These are phyloP conservation scores for Elongisporangium senticosum DNA, from an alignment of 352 stramenopile species.

Conservation along the genomic window DNA sequence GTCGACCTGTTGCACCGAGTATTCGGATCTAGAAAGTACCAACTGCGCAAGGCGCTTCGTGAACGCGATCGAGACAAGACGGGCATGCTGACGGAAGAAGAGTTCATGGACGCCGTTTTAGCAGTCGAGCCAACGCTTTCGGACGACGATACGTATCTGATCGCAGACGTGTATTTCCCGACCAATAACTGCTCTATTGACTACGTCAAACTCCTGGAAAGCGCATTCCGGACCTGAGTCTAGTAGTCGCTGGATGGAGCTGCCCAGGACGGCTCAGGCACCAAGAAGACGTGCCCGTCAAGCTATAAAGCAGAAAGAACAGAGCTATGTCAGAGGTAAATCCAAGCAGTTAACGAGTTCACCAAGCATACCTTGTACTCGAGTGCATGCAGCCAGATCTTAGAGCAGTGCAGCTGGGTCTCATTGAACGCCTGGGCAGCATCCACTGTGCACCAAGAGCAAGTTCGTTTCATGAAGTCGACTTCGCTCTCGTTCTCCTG, in stretches of 20 bases:
- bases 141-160: constrained; percentile 68
- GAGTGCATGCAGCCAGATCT: constrained; percentile 84
- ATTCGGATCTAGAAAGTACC: constrained; percentile 63
- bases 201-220: constrained; percentile 64
- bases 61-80: constrained; percentile 51
- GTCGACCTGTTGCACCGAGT: constrained; percentile 40
- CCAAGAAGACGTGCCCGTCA: constrained; percentile 53
- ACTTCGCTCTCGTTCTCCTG: constrained; percentile 56
- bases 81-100: constrained; percentile 55
- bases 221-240: constrained; percentile 36
- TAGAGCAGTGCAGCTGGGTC: constrained; percentile 78
- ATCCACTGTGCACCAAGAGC: constrained; percentile 63
- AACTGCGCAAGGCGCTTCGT: constrained; percentile 59
- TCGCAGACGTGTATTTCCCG: constrained; percentile 71
- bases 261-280: constrained; percentile 60
- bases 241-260: constrained; percentile 35
- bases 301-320: constrained; percentile 31
- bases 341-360: background rate
- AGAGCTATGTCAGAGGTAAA: background rate
- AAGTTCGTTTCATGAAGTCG: constrained; percentile 74
- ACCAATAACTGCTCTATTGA: constrained; percentile 64
- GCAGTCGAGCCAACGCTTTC: constrained; percentile 49
- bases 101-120: constrained; percentile 71
- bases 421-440: constrained; percentile 71
- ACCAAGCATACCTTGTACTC: constrained; percentile 86